Conservation (phyloP, 1,284 basidiomycete species). For the Rhodofomes roseus region DNA sequence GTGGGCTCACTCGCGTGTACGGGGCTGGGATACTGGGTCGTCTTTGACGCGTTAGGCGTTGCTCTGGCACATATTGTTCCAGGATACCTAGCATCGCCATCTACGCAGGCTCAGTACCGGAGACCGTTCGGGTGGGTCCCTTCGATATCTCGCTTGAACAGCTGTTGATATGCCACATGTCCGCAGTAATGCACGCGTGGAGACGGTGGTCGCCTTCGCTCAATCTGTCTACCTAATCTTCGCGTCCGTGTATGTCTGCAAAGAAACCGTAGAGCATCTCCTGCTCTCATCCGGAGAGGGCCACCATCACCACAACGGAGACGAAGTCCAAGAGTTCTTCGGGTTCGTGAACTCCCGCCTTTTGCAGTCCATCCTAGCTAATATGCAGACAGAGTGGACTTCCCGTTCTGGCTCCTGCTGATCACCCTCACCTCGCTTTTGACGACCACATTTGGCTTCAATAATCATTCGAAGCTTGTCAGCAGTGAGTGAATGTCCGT, state of each 20-base stretch:
- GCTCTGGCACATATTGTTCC: conserved; percentile 54
- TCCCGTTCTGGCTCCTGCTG: conserved; percentile 61
- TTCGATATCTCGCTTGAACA: neutral
- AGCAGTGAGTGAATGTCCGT: conserved; percentile 44
- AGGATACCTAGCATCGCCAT: conserved; percentile 28
- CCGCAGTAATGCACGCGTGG: conserved; percentile 65
- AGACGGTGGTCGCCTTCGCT: conserved; percentile 80
- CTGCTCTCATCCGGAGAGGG: conserved; percentile 62
- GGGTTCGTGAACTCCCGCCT: conserved; percentile 31
- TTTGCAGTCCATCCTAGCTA: neutral
- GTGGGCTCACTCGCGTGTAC: conserved; percentile 85
- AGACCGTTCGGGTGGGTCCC: conserved; percentile 70
- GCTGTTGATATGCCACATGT: neutral
- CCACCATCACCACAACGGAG: conserved; percentile 59
- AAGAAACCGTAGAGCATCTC: conserved; percentile 87
- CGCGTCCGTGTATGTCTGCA: conserved; percentile 88
- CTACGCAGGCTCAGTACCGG: conserved; percentile 29
- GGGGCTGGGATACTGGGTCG: conserved; percentile 92
- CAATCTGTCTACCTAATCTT: conserved; percentile 91
- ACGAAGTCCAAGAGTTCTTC: conserved; percentile 36
- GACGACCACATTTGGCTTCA: conserved; percentile 49
- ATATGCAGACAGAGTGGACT: conserved; percentile 50
- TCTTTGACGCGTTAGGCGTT: conserved; percentile 89
- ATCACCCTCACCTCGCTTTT: conserved; percentile 55
- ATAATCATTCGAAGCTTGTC: conserved; percentile 68